Percentiles rank a stretch among this genome's conserved stretches.
These are phyloP conservation scores for Hyaloscypha hepaticicola DNA, from an alignment of 495 filamentous ascomycete genomes.

Conservation along the genomic window DNA sequence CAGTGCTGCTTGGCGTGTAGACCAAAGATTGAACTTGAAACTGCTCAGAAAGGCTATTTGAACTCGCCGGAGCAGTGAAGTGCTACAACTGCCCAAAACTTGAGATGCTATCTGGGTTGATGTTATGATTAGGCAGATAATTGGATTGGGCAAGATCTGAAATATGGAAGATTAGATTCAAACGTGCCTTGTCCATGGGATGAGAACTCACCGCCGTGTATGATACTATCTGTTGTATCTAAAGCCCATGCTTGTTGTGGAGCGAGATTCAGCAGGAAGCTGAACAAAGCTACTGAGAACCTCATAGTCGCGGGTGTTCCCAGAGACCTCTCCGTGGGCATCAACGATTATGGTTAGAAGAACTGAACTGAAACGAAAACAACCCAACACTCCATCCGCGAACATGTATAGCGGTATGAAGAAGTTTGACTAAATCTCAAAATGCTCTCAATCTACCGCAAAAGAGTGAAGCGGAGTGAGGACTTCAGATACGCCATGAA, in stretches of 20 bases:
- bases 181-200: neutral
- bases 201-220: slow-evolving; percentile 4
- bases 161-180: neutral
- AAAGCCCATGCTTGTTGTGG: neutral
- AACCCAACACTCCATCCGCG: neutral
- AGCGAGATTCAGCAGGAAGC: neutral
- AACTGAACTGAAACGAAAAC: neutral
- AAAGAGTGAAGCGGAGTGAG: slow-evolving; percentile 1
- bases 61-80: slow-evolving; percentile 10
- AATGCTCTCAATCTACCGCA: neutral
- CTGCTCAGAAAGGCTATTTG: slow-evolving; percentile 4
- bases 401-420: neutral
- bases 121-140: slow-evolving; percentile 24
- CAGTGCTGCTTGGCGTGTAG: slow-evolving; percentile 31
- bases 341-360: neutral
- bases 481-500: neutral
- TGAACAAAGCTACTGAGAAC: neutral
- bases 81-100: slow-evolving; percentile 37
- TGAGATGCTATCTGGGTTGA: slow-evolving; percentile 11
- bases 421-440: neutral
- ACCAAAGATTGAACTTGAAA: slow-evolving; percentile 34
- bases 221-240: slow-evolving; percentile 6
- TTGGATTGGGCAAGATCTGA: slow-evolving; percentile 16
- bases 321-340: neutral
- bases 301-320: neutral